Conservation (phyloP, 2,329 filamentous ascomycete species). For the Beauveria asiatica region DNA sequence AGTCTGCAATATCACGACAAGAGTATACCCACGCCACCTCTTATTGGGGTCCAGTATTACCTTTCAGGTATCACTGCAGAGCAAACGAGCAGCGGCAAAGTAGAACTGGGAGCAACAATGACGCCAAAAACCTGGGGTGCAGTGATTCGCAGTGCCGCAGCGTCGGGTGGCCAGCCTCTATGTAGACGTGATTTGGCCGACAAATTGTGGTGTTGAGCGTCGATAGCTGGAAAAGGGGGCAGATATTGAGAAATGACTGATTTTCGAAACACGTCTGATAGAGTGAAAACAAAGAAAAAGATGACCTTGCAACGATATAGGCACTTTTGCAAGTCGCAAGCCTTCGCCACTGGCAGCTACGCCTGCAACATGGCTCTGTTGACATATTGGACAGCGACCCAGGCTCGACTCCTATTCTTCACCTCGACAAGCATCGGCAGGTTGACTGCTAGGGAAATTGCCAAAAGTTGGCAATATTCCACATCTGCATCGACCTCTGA, state of each 20-base stretch:
- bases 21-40: background rate
- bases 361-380: background rate
- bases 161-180: background rate
- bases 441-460: no score
- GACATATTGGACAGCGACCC: background rate
- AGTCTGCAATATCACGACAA: background rate
- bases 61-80: background rate
- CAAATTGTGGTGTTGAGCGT: background rate
- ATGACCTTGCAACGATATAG: background rate
- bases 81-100: background rate
- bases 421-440: no score
- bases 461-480: no score
- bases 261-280: background rate
- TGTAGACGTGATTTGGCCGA: background rate
- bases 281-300: background rate
- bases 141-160: conserved; percentile 2
- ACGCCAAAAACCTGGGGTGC: conserved; percentile 6
- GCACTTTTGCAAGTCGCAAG: background rate
- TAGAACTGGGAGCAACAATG: background rate
- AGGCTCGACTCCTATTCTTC: background rate
- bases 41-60: background rate
- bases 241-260: background rate
- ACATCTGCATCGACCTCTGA: background rate
- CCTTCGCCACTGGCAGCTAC: background rate
- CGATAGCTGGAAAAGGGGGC: background rate